Evolutionary conservation across 495 filamentous ascomycete species (phyloP), one percentile per base, ranked within the genome.

Genomic region (Aspergillus ellipticus): DNA sequence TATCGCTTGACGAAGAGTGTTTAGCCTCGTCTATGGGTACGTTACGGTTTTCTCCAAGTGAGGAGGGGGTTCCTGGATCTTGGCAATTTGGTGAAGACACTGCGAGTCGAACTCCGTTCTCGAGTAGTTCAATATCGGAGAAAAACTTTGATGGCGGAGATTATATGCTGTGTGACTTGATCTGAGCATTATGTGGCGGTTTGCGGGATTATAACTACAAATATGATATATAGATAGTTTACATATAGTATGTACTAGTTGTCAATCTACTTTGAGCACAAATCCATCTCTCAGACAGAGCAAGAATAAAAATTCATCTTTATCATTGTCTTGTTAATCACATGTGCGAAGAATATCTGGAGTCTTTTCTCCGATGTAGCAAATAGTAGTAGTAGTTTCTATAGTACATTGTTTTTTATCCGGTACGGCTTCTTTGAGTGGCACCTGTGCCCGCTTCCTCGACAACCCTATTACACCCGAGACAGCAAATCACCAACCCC

Each of bases 101-200:
- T 42, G 15, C 15, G 16, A 42, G 29, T 8, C 17, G 10, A 11
- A 22, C 6, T 4, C 39, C 31, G 19, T 20, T 26, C 31, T 49
- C 50, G 20, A 3, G 42, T 33, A 4, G 8, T 35, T 29, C 29
- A 5, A 37, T 16, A 37, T 39, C 28, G 0, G 0, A 29, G 3
- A 31, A 42, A 15, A 9, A 49, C 4, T 31, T 6, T 28, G 10
- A 28, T 41, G 31, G 16, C 17, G 51, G 51, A 0, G n/a, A 57
- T 35, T 13, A 57, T 48, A 57, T 57, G 41, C 15, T 57, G 13
- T 55, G 57, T 42, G 52, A 55, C 13, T 19, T 52, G 13, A 39
- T 39, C 11, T 39, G 11, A 39, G n/a, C 1, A 8, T 46, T 17
- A 42, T 28, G 29, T 7, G 10, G 2, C 6, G 10, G n/a, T 16